Evolutionary conservation across 768 basidiomycete genomes (phyloP).

Genomic region (Lentinula detonsa): DNA sequence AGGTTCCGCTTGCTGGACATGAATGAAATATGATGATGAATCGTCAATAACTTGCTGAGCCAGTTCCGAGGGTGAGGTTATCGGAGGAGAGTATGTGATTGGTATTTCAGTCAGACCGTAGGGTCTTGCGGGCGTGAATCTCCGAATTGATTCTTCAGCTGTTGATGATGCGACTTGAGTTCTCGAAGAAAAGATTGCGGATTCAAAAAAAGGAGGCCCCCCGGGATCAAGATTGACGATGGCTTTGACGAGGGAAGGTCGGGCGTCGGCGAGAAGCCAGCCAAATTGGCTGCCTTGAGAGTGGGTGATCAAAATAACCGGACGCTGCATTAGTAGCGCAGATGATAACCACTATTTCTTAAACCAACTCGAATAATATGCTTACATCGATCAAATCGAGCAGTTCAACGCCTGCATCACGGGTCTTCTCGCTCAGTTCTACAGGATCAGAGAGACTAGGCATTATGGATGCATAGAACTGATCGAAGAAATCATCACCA

Average conservation of each 20-base stretch:
- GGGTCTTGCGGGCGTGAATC: constrained; percentile 25
- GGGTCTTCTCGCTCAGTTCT: constrained; percentile 32
- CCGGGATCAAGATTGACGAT: constrained; percentile 45
- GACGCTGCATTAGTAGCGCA: constrained; percentile 19
- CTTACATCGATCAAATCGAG: constrained; percentile 44
- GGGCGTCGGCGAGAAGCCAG: constrained; percentile 42
- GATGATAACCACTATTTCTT: background rate
- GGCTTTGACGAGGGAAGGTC: constrained; percentile 36
- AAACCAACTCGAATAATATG: background rate
- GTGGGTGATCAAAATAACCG: constrained; percentile 42
- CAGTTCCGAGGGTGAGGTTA: constrained; percentile 28
- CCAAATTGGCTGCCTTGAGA: constrained; percentile 45
- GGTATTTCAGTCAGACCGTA: constrained; percentile 46
- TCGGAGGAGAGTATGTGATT: constrained; percentile 34
- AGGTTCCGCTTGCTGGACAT: constrained; percentile 36
- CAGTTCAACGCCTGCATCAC: constrained; percentile 32
- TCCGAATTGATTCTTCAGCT: background rate
- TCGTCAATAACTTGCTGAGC: constrained; percentile 19
- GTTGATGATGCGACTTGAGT: background rate
- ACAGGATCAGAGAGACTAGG: constrained; percentile 29
- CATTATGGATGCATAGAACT: constrained; percentile 36
- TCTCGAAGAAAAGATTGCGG: constrained; percentile 27
- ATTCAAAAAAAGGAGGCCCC: constrained; percentile 43
- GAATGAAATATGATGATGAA: constrained; percentile 26
- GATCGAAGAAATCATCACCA: constrained; percentile 38